Base-by-base conservation (phyloP, 1,139 yeast genomes). In the Dujonia santamariae region DNA sequence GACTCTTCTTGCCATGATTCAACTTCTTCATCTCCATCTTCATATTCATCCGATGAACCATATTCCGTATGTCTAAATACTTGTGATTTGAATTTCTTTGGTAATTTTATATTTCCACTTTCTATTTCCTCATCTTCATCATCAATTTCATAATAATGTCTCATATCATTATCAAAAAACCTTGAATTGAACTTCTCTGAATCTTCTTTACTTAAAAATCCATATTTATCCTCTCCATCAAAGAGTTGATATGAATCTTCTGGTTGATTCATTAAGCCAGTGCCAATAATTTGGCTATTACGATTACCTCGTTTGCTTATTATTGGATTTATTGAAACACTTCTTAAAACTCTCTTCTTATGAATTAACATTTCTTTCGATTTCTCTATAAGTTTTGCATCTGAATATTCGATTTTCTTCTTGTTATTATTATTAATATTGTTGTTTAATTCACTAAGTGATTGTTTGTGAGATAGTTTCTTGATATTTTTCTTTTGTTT, bases 321-420 rank as follows among this genome's bases (percentile, higher is more conserved):
- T 11, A 65, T 61, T 2, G 73, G 61, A 43, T 68, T 68, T 31
- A 67, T 67, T 1, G 73, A 66, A 4, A 68, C 75, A 6, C 69
- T 60, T 35, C 75, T 50, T 35, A 70, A 56, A 4, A 69, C 73
- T 30, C 74, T 50, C 41, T 69, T 68, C 48, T 67, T 67, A 39
- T 67, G 64, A 23, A 70, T 66, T 31, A 69, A 53, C 50, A 63
- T 50, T 36, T 67, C 67, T 41, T 58, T 59, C 16, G 71, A 65
- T 38, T 56, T 59, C 43, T 68, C 68, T 28, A 75, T 75, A 42
- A 75, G 62, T 40, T 72, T 67, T 31, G 75, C 76, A 55, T 75
- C 81, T 3, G 78, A 72, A 45, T 75, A 75, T 43, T 75, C 80
- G 28, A 65, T 61, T 24, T 54, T 50, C 44, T 45, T 38, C 40